These are phyloP conservation scores for Penicillium malachiteum DNA, from an alignment of 495 filamentous ascomycete genomes.

Conservation along the genomic window DNA sequence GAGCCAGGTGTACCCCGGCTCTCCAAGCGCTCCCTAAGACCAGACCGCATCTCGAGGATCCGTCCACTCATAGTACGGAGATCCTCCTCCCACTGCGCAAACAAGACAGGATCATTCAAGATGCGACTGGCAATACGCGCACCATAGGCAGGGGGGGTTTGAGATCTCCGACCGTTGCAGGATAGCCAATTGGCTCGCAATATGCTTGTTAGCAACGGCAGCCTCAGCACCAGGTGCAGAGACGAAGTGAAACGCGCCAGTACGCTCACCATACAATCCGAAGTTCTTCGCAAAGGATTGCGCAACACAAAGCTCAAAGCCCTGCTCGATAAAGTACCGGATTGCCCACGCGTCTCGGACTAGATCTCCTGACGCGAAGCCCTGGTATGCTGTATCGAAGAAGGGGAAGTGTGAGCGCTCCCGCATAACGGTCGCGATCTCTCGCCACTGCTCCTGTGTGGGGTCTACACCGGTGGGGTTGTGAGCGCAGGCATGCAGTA, in stretches of 20 bases:
- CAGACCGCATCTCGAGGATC: constrained; percentile 84
- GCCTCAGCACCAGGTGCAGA: constrained; percentile 69
- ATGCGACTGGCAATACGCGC: constrained; percentile 80
- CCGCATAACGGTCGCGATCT: constrained; percentile 74
- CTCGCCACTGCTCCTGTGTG: constrained; percentile 88
- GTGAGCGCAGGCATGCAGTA: constrained; percentile 96
- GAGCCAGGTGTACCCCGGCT: constrained; percentile 75
- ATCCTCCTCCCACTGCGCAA: constrained; percentile 93
- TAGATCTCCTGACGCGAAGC: constrained; percentile 92
- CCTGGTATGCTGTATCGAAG: constrained; percentile 98
- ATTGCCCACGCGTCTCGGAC: constrained; percentile 83
- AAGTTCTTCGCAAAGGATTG: constrained; percentile 99
- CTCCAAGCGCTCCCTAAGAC: constrained; percentile 73
- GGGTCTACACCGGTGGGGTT: constrained; percentile 98
- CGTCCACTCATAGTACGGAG: constrained; percentile 90
- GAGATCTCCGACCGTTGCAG: constrained; percentile 96
- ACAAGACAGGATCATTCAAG: constrained; percentile 79
- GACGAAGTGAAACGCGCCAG: constrained; percentile 95
- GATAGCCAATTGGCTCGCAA: constrained; percentile 88
- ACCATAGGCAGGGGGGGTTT: constrained; percentile 91
- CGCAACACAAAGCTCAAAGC: constrained; percentile 92
- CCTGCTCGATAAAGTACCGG: constrained; percentile 88
- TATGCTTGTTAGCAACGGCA: constrained; percentile 54
- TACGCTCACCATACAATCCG: constrained; percentile 93
- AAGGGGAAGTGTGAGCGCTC: constrained; percentile 89